phyloP scores from a whole-genome alignment of 169 alveolate genomes.

The Eimeria falciformis region DNA sequence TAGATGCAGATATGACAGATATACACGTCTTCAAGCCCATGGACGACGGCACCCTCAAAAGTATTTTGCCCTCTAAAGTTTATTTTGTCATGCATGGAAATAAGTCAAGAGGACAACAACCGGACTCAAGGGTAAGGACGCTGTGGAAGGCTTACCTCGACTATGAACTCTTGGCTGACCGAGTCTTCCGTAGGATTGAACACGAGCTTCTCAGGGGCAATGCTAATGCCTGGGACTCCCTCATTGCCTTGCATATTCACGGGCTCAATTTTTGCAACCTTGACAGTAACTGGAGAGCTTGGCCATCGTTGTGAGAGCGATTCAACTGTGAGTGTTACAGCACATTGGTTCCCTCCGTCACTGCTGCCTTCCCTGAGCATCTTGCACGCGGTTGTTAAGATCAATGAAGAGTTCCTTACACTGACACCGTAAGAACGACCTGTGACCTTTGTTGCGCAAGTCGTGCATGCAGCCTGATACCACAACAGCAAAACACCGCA shows the following conservation, averaged over 20 bases:
- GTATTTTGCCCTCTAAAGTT: too few species aligned
- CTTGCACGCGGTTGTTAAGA: background rate
- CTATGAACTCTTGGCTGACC: too few species aligned
- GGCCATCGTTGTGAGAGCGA: background rate
- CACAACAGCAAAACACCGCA: background rate
- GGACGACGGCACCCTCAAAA: too few species aligned
- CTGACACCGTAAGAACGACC: slow-evolving; percentile 1
- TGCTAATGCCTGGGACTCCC: background rate
- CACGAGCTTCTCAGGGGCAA: background rate
- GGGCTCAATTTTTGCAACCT: background rate
- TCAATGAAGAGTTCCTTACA: background rate
- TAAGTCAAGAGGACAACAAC: too few species aligned
- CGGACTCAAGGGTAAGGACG: too few species aligned
- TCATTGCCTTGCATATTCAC: background rate
- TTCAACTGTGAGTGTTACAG: slow-evolving; percentile 1
- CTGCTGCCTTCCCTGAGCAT: slow-evolving; percentile 47
- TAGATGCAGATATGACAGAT: too few species aligned
- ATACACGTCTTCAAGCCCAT: too few species aligned
- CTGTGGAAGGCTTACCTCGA: too few species aligned
- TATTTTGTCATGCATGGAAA: too few species aligned
- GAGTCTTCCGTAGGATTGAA: slow-evolving; percentile 2
- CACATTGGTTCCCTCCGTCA: background rate
- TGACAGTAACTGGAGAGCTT: background rate
- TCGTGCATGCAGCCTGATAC: slow-evolving; percentile 35
- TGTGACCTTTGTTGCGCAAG: background rate